phyloP scores from a whole-genome alignment of 192 early-diverging fungal genomes.

The Pilobolus umbonatus region DNA sequence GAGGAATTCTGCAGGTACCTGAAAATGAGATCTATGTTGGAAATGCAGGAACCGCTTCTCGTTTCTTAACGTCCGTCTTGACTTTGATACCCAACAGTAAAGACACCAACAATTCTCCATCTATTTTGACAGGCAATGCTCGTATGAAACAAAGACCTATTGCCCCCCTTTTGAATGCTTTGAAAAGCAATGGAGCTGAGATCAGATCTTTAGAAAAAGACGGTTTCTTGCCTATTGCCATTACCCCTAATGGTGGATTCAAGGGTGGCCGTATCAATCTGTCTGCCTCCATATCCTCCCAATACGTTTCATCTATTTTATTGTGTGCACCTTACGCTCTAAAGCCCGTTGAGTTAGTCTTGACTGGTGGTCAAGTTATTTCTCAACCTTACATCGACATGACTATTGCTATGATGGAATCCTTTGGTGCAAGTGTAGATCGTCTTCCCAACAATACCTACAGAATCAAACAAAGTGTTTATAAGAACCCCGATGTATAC shows the following conservation, averaged over 20 bases:
- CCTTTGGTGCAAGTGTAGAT: slow-evolving; percentile 82
- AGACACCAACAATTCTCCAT: slow-evolving; percentile 26
- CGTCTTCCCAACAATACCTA: slow-evolving; percentile 76
- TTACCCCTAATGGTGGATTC: slow-evolving; percentile 71
- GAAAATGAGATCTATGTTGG: slow-evolving; percentile 83
- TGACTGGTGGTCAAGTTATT: slow-evolving; percentile 91
- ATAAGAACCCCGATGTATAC: slow-evolving; percentile 81
- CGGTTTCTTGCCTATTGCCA: slow-evolving; percentile 84
- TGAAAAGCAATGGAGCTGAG: slow-evolving; percentile 73
- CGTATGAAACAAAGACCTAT: slow-evolving; percentile 98
- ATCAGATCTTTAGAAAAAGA: slow-evolving; percentile 73
- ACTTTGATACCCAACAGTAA: slow-evolving; percentile 58
- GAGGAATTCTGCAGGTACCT: slow-evolving; percentile 72
- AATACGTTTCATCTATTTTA: slow-evolving; percentile 97
- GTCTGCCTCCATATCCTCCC: slow-evolving; percentile 90
- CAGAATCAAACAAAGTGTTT: slow-evolving; percentile 70
- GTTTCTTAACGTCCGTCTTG: slow-evolving; percentile 88
- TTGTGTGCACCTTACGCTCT: slow-evolving; percentile 92
- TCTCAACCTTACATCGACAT: slow-evolving; percentile 99
- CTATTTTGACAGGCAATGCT: slow-evolving; percentile 88
- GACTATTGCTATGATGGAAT: slow-evolving; percentile 97
- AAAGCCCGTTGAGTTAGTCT: slow-evolving; percentile 69
- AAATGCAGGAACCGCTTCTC: slow-evolving; percentile 95
- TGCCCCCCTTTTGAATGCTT: slow-evolving; percentile 81
- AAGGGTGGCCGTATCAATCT: slow-evolving; percentile 84